Conservation (phyloP, 768 basidiomycete genomes). For the Tephrocybe sp. region DNA sequence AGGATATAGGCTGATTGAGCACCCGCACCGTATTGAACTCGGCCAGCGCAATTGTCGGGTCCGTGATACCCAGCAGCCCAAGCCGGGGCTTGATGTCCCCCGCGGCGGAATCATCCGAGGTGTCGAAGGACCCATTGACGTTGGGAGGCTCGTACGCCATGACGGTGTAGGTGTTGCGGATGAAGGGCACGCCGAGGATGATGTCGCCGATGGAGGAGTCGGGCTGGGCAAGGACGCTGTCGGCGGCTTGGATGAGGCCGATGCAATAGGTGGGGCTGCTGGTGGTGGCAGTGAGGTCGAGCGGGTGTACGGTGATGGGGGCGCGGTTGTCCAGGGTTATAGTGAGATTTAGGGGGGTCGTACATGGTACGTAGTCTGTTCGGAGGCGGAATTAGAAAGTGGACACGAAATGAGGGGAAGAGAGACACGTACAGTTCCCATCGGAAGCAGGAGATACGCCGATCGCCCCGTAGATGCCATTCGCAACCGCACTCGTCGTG, state of each 20-base stretch:
- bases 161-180: conserved; percentile 76
- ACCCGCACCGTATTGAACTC: conserved; percentile 76
- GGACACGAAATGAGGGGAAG: conserved; percentile 2
- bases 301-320: conserved; percentile 67
- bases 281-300: conserved; percentile 62
- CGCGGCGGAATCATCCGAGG: conserved; percentile 12
- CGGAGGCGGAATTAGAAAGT: neutral
- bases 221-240: conserved; percentile 36
- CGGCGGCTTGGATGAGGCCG: conserved; percentile 67
- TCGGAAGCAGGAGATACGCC: conserved; percentile 58
- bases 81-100: conserved; percentile 42
- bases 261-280: conserved; percentile 47
- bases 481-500: conserved; percentile 58
- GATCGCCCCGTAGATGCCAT: conserved; percentile 77
- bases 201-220: conserved; percentile 56
- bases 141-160: conserved; percentile 50
- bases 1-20: conserved; percentile 54
- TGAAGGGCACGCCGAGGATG: conserved; percentile 77
- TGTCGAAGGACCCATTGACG: neutral
- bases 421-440: conserved; percentile 56
- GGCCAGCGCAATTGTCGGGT: conserved; percentile 56
- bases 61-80: conserved; percentile 64
- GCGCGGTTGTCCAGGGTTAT: conserved; percentile 61
- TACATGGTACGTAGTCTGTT: conserved; percentile 75
- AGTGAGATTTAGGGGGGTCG: conserved; percentile 68